These are phyloP conservation scores for Umbilicus rupestris DNA, from an alignment of 164 flowering plant species.

Conservation along the genomic window DNA sequence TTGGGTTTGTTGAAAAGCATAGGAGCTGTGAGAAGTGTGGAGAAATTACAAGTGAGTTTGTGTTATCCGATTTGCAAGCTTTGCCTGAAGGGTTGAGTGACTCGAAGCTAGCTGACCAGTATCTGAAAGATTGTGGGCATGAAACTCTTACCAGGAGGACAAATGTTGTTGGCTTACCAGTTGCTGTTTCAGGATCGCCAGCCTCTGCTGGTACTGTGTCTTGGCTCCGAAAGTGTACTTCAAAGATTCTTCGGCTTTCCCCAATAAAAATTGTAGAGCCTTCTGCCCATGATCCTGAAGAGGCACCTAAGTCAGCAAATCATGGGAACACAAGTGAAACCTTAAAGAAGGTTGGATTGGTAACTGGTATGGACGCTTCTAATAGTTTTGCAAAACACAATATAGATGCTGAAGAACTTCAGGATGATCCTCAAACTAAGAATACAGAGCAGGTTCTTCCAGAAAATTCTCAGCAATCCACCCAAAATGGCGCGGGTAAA, in stretches of 20 bases:
- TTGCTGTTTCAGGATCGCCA: slow-evolving; percentile 23
- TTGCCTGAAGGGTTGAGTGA: slow-evolving; percentile 18
- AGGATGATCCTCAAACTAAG: slow-evolving; percentile 17
- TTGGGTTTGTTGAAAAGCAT: slow-evolving; percentile 30
- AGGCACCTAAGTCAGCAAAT: slow-evolving; percentile 7
- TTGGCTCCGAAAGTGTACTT: slow-evolving; percentile 38
- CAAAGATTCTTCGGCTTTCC: slow-evolving; percentile 31
- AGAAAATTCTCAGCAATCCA: slow-evolving; percentile 17
- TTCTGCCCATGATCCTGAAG: slow-evolving; percentile 11
- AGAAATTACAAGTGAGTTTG: slow-evolving; percentile 25
- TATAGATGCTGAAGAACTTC: slow-evolving; percentile 14
- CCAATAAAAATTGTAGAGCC: slow-evolving; percentile 21
- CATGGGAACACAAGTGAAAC: slow-evolving; percentile 4
- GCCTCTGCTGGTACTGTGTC: slow-evolving; percentile 29
- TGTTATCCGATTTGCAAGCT: slow-evolving; percentile 30
- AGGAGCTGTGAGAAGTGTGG: slow-evolving; percentile 30
- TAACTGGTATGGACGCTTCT: slow-evolving; percentile 15
- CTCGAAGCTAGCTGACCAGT: slow-evolving; percentile 15
- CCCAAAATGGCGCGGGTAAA: slow-evolving; percentile 12
- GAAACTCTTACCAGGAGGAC: slow-evolving; percentile 10
- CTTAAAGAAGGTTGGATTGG: slow-evolving; percentile 11
- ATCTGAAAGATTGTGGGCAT: slow-evolving; percentile 5
- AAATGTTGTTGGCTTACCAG: slow-evolving; percentile 19
- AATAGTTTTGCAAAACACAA: slow-evolving; percentile 18
- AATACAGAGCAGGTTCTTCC: slow-evolving; percentile 15